Conservation (phyloP, 352 stramenopile genomes). For the Phytopythium chamaehyphon region DNA sequence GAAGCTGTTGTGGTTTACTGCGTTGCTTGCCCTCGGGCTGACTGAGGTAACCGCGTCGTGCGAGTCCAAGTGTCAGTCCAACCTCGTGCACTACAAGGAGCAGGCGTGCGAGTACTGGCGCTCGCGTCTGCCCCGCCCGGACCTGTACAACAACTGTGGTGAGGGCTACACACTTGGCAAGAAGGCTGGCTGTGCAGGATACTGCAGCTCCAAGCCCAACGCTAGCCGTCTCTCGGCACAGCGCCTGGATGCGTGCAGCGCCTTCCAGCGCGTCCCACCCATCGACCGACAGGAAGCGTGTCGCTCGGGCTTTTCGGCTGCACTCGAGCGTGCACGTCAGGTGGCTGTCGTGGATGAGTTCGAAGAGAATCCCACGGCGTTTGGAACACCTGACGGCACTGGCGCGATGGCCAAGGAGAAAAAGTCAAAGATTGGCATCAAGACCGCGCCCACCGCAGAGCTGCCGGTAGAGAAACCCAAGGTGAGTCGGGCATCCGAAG, state of each 20-base stretch:
- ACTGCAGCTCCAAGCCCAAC: slow-evolving; percentile 21
- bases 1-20: slow-evolving; percentile 22
- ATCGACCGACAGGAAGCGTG: slow-evolving; percentile 37
- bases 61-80: slow-evolving; percentile 29
- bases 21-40: slow-evolving; percentile 12
- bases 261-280: slow-evolving; percentile 28
- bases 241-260: slow-evolving; percentile 40
- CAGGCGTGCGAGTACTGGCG: slow-evolving; percentile 36
- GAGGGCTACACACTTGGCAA: slow-evolving; percentile 40
- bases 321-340: slow-evolving; percentile 28
- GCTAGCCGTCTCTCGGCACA: slow-evolving; percentile 24
- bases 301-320: slow-evolving; percentile 35
- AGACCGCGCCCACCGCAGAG: slow-evolving; percentile 37
- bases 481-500: slow-evolving; percentile 8
- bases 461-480: slow-evolving; percentile 26
- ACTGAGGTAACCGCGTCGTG: slow-evolving; percentile 13
- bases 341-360: slow-evolving; percentile 6
- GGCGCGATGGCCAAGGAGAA: slow-evolving; percentile 4
- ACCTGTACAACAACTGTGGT: slow-evolving; percentile 49
- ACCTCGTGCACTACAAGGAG: slow-evolving; percentile 38
- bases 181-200: slow-evolving; percentile 31
- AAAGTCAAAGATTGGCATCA: slow-evolving; percentile 23
- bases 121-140: slow-evolving; percentile 35
- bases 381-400: not conserved
- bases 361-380: not conserved